Conservation (phyloP, 768 basidiomycete species). For the Guyanaporus albipodus region DNA sequence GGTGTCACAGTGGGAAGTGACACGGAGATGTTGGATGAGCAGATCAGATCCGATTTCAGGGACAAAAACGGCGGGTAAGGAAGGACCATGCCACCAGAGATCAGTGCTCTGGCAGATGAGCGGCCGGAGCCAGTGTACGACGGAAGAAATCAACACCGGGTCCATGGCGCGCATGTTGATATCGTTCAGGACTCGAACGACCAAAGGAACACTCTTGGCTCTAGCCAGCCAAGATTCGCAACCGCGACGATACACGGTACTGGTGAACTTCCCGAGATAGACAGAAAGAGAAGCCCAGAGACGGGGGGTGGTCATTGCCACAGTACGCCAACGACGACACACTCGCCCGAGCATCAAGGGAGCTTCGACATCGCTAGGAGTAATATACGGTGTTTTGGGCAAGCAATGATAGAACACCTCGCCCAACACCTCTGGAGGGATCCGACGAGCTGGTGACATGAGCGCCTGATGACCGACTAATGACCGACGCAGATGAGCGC, state of each 20-base stretch:
- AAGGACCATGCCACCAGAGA: constrained; percentile 33
- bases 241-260: constrained; percentile 10
- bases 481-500: constrained; percentile 17
- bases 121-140: constrained; percentile 22
- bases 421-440: constrained; percentile 31
- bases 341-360: constrained; percentile 28
- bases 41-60: not conserved
- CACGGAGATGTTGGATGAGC: constrained; percentile 18
- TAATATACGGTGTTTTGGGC: constrained; percentile 21
- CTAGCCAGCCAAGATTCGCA: constrained; percentile 28
- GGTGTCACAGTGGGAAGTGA: constrained; percentile 17
- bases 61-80: constrained; percentile 18
- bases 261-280: constrained; percentile 10
- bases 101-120: constrained; percentile 23
- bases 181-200: constrained; percentile 27
- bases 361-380: constrained; percentile 16
- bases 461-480: constrained; percentile 24
- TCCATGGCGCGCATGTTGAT: constrained; percentile 10
- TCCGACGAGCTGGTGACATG: constrained; percentile 12
- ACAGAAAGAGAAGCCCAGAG: constrained; percentile 32
- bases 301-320: constrained; percentile 29
- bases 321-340: constrained; percentile 30
- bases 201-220: constrained; percentile 26
- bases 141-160: not conserved
- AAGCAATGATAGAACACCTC: constrained; percentile 31